Evolutionary conservation across 495 filamentous ascomycete genomes (phyloP), one percentile per base, ranked within the genome.

Genomic region (Lasiosphaeris hirsuta): DNA sequence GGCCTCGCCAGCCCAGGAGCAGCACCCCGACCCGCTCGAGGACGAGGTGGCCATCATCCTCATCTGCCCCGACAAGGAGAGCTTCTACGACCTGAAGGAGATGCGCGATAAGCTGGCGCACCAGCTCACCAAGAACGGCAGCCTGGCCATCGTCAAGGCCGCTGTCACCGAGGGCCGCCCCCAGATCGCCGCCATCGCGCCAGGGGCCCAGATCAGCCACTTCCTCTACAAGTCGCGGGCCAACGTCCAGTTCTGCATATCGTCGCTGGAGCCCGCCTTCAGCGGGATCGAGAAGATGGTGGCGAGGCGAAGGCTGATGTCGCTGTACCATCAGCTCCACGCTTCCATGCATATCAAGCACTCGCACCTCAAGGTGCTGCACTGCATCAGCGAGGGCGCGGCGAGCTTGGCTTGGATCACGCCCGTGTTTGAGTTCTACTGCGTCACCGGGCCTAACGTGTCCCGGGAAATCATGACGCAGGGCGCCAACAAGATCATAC

Each of bases 201-300:
- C 94, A 2, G 88, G 85, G 35, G 87, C 90, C 7, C 83, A 86
- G 7, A 72, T 97, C 33, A 82, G 86, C 48, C 94, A 98, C 73
- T 98, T 97, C 71, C 72, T 98, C 35, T 98, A 96, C 75, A 97
- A 96, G 70, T 94, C 89, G 17, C 80, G 87, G 42, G 85, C 85
- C 14, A 97, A 98, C 69, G 94, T 97, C 14, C 94, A 98, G 66
- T 98, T 96, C 69, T 85, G 84, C 40, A 96, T 96, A 90, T 88
- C 93, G 13, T 83, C 88, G 0, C 90, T 87, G 51, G 78, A 85
- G 11, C 89, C 92, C 0, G 77, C 86, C 54, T 96, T 92, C 65
- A 73, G 69, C 41, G 84, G 14, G 30, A n/a, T 62, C 2, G 61
- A 53, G 3, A 47, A 39, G 19, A 63, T 84, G 9, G 73, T 90